Conservation (phyloP, 2,329 filamentous ascomycete genomes). For the Aphanoascus verrucosus region DNA sequence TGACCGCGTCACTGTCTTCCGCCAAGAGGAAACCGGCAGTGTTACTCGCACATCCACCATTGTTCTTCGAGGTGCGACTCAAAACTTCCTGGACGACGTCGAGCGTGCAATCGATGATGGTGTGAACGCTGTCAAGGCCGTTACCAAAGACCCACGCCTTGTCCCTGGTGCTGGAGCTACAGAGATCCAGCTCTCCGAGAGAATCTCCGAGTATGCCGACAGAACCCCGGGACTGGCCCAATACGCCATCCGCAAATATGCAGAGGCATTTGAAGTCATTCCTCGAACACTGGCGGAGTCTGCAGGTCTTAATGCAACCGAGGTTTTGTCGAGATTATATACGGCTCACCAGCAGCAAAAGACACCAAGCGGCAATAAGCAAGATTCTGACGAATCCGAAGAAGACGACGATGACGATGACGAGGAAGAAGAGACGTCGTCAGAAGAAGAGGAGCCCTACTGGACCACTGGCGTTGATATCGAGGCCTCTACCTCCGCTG, state of each 20-base stretch:
- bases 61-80: conserved; percentile 86
- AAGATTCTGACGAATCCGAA: conserved; percentile 50
- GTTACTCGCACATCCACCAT: conserved; percentile 86
- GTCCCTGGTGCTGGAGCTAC: conserved; percentile 91
- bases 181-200: conserved; percentile 86
- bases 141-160: conserved; percentile 82
- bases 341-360: conserved; percentile 63
- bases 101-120: conserved; percentile 96
- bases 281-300: conserved; percentile 90
- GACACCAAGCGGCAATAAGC: conserved; percentile 18
- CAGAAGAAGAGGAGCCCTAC: conserved; percentile 60
- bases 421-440: conserved; percentile 23
- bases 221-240: conserved; percentile 87
- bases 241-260: conserved; percentile 95
- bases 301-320: conserved; percentile 92
- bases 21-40: conserved; percentile 71
- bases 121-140: conserved; percentile 96
- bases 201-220: conserved; percentile 80
- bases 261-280: conserved; percentile 94
- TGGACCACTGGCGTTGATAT: conserved; percentile 93
- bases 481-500: conserved; percentile 71
- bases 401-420: conserved; percentile 24
- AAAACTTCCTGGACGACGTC: conserved; percentile 95
- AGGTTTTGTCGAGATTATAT: conserved; percentile 84
- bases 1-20: conserved; percentile 95